Percentiles rank a stretch among this genome's conserved stretches.
These are phyloP conservation scores for Cercophora newfieldiana DNA, from an alignment of 495 filamentous ascomycete genomes.

Conservation along the genomic window DNA sequence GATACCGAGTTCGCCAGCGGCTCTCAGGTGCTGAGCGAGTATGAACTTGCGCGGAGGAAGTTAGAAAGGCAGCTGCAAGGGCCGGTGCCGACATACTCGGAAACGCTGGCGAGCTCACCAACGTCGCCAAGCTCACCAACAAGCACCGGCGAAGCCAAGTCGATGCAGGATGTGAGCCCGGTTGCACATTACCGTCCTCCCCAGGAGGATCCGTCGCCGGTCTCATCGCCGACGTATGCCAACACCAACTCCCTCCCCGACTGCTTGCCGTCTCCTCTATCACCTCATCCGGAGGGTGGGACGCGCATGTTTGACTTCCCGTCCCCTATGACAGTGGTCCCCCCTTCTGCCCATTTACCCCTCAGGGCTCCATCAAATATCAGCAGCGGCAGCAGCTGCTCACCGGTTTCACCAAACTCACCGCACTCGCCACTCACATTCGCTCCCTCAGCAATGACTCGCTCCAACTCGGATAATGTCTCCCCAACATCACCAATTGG, in stretches of 20 bases:
- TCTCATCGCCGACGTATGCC: constrained; percentile 44
- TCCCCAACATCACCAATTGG: constrained; percentile 33
- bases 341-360: constrained; percentile 27
- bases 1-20: constrained; percentile 37
- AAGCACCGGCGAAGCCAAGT: constrained; percentile 31
- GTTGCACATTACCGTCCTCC: constrained; percentile 41
- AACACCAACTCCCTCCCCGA: constrained; percentile 39
- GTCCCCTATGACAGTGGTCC: constrained; percentile 40
- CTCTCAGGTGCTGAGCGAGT: constrained; percentile 36
- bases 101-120: constrained; percentile 12
- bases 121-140: neutral
- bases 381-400: constrained; percentile 32
- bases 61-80: constrained; percentile 46
- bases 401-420: constrained; percentile 38
- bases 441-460: constrained; percentile 35
- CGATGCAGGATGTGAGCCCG: constrained; percentile 37
- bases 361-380: constrained; percentile 25
- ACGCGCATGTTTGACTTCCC: constrained; percentile 40
- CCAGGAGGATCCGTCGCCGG: constrained; percentile 40
- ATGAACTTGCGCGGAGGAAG: constrained; percentile 47
- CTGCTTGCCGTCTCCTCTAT: constrained; percentile 47
- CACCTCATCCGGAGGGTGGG: constrained; percentile 44
- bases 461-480: constrained; percentile 34
- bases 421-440: constrained; percentile 33
- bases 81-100: constrained; percentile 39